A percentile compares a stretch with the other conserved stretches of the same genome.
Conservation (phyloP, 345 rosid species). For the Ceriops decandra region DNA sequence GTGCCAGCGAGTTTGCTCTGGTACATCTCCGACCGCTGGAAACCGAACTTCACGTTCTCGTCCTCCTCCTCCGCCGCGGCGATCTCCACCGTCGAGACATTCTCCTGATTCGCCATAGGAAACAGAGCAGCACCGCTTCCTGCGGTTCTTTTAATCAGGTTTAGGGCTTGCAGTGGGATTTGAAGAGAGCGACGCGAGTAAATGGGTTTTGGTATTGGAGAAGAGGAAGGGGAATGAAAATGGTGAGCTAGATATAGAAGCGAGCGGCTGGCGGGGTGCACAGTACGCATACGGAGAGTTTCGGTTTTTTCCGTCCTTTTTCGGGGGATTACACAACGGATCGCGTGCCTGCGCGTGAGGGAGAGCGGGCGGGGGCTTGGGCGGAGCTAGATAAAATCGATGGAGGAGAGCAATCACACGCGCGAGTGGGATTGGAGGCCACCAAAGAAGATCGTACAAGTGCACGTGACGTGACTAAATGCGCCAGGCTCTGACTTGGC, state of each 20-base stretch:
- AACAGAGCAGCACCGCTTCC: not conserved
- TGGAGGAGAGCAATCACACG: too few relatives aligned
- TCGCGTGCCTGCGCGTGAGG: not conserved
- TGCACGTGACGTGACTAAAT: too few relatives aligned
- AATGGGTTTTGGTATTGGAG: not conserved
- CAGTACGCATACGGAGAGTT: not conserved
- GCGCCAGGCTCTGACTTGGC: too few relatives aligned
- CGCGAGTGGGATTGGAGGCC: too few relatives aligned
- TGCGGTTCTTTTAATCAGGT: not conserved
- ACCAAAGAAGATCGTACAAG: too few relatives aligned
- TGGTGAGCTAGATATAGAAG: not conserved
- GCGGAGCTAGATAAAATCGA: too few relatives aligned
- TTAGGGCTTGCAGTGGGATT: not conserved
- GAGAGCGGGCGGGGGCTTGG: not conserved
- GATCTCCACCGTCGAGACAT: slow-evolving; percentile 25
- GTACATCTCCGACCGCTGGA: slow-evolving; percentile 80
- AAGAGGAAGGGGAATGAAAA: not conserved
- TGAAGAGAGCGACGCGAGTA: not conserved
- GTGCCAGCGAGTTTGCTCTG: slow-evolving; percentile 57
- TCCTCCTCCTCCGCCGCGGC: slow-evolving; percentile 37
- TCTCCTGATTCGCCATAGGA: slow-evolving; percentile 45
- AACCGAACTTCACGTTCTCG: slow-evolving; percentile 57
- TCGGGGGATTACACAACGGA: too few relatives aligned
- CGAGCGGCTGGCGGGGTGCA: not conserved
- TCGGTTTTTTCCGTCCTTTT: not conserved